Conservation (phyloP, 164 flowering plant species). For the Echeveria elegans region DNA sequence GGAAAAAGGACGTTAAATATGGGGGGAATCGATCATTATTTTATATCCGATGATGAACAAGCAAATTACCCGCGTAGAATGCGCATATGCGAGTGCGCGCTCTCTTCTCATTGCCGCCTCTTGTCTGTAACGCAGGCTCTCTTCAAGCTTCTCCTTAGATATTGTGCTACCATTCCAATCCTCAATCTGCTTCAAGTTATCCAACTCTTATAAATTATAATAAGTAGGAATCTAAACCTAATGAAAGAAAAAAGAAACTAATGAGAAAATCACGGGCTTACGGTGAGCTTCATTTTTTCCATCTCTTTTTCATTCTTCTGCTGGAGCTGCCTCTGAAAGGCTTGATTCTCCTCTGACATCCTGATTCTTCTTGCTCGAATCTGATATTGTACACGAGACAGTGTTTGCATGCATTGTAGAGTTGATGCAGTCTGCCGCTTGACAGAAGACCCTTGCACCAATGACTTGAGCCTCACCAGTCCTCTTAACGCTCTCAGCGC, state of each 20-base stretch:
- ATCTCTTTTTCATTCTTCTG: conserved; percentile 48
- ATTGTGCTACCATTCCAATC: conserved; percentile 49
- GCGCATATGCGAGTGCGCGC: conserved; percentile 64
- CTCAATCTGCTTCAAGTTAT: conserved; percentile 12
- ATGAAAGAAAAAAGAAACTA: background rate
- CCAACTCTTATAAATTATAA: no score
- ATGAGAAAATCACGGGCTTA: conserved; percentile 13
- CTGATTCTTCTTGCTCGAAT: conserved; percentile 54
- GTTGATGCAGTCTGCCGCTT: conserved; percentile 53
- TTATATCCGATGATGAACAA: no score
- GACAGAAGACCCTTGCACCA: conserved; percentile 51
- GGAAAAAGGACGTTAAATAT: no score
- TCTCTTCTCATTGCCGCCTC: conserved; percentile 67
- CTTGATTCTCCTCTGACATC: conserved; percentile 67
- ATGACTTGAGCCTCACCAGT: conserved; percentile 47
- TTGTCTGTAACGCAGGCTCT: conserved; percentile 34
- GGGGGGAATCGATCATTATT: no score
- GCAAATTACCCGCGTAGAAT: conserved; percentile 51
- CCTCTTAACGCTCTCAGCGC: conserved; percentile 64
- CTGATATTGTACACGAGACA: conserved; percentile 66
- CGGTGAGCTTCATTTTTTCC: conserved; percentile 40
- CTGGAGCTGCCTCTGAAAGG: conserved; percentile 53
- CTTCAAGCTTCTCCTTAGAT: conserved; percentile 61
- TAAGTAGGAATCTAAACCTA: background rate
- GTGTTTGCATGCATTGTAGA: conserved; percentile 57